Evolutionary conservation across 257 asterid genomes (phyloP).

Genomic region (Solanum arcanum): DNA sequence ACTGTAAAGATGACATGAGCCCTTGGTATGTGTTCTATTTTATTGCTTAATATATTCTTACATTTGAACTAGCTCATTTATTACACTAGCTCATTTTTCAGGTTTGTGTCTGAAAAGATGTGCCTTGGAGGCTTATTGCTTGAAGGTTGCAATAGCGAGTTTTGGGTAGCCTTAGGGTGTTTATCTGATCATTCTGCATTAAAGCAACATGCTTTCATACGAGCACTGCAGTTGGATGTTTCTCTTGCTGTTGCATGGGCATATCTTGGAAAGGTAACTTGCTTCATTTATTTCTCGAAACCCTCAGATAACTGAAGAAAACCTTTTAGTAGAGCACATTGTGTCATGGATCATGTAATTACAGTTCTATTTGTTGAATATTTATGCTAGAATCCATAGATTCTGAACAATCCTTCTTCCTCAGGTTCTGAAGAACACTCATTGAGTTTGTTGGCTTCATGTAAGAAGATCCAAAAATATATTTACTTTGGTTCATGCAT

Average conservation of each 20-base stretch:
- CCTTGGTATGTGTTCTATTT: slow-evolving; percentile 40
- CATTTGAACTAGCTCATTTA: slow-evolving; percentile 16
- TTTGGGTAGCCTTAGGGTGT: slow-evolving; percentile 94
- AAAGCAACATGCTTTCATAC: slow-evolving; percentile 87
- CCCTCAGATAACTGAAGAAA: background rate
- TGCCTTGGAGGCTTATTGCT: slow-evolving; percentile 72
- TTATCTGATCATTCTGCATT: slow-evolving; percentile 47
- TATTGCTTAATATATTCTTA: background rate
- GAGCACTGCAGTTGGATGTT: slow-evolving; percentile 82
- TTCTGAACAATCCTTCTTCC: background rate
- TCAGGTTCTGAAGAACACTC: background rate
- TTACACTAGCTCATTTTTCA: slow-evolving; percentile 19
- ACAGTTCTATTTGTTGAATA: background rate
- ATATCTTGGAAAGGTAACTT: slow-evolving; percentile 75
- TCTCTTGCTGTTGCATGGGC: slow-evolving; percentile 98
- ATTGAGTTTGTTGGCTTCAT: background rate
- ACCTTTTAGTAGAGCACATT: background rate
- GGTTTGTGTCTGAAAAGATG: slow-evolving; percentile 95
- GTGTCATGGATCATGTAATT: background rate
- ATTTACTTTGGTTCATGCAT: background rate
- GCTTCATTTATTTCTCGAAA: background rate
- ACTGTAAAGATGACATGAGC: slow-evolving; percentile 21
- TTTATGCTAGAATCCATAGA: background rate
- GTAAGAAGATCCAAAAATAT: background rate
- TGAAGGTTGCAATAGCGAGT: slow-evolving; percentile 80